Evolutionary conservation across 2,329 filamentous ascomycete genomes (phyloP), one percentile per base, ranked within the genome.

Genomic region (Boeremia exigua): DNA sequence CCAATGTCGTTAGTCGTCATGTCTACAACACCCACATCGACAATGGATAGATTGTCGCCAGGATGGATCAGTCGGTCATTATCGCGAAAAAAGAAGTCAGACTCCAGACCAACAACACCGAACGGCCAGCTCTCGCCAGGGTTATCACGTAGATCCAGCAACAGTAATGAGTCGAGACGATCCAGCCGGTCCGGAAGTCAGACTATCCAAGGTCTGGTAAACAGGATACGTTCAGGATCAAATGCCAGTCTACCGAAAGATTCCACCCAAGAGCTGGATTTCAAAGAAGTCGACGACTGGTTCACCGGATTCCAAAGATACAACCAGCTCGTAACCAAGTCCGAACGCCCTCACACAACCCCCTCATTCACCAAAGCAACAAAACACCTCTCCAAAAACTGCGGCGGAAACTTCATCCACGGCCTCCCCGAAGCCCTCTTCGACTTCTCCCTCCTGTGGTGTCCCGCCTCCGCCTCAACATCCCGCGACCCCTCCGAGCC

Each of bases 361-460:
- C 52, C 65, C 29, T 59, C 67, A 1, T 66, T 75, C 29, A 33
- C 59, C 14, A 68, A 62, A 28, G 60, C 69, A 6, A 52, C 61
- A 4, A 66, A 66, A 42, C 61, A 55, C 3, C 56, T 75, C 9
- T 67, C 62, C 32, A 67, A 71, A 45, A 65, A 66, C 15, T 70
- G 66, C 49, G 72, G 68, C 11, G 69, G 70, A 2, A 55, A 62
- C 7, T 70, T 75, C 38, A 46, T 72, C 23, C 65, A 69, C 27
- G 65, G 66, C 3, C 61, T 75, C 29, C 72, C 72, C 2, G 72
- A 75, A 57, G 58, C 67, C 10, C 60, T 68, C 3, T 71, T 74
- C 27, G 72, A 74, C 39, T 64, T 68, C 34, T 61, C 70, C 10
- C 56, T 75, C 2, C 60, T 75, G 10, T 75, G 72, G 72, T 72